Percentiles rank a stretch among this genome's conserved stretches.
These are phyloP conservation scores for Kandelia obovata DNA, from an alignment of 345 rosid genomes.

Conservation along the genomic window DNA sequence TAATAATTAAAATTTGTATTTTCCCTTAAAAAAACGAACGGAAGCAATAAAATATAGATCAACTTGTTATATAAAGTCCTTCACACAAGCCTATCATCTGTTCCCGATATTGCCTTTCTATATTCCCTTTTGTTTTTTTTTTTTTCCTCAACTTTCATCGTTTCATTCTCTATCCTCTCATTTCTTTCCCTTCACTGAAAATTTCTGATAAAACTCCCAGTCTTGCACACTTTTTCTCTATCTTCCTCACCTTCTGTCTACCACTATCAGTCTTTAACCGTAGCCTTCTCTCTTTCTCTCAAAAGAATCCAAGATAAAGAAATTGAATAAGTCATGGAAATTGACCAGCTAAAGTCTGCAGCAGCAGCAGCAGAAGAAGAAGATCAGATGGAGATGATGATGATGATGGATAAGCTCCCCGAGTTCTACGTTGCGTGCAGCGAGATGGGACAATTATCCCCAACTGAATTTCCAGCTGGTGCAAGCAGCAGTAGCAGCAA, in stretches of 20 bases:
- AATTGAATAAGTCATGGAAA: slow-evolving; percentile 34
- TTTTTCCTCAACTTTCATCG: background rate
- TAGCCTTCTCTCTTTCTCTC: background rate
- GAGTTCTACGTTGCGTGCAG: slow-evolving; percentile 19
- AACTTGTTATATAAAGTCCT: slow-evolving; percentile 21
- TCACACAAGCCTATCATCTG: slow-evolving; percentile 16
- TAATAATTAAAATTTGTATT: background rate
- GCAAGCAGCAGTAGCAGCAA: slow-evolving; percentile 14
- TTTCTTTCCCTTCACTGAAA: slow-evolving; percentile 31
- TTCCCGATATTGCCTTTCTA: slow-evolving; percentile 35
- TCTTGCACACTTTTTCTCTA: slow-evolving; percentile 30
- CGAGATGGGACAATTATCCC: slow-evolving; percentile 10
- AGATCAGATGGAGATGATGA: slow-evolving; percentile 41
- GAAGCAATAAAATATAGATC: background rate
- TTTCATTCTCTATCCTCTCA: slow-evolving; percentile 11
- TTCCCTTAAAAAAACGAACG: too few relatives aligned
- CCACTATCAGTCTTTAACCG: background rate
- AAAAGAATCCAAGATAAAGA: background rate
- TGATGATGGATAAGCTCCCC: slow-evolving; percentile 41
- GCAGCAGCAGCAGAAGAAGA: slow-evolving; percentile 36
- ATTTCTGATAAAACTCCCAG: slow-evolving; percentile 40
- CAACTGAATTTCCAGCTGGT: slow-evolving; percentile 20
- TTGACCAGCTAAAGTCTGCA: slow-evolving; percentile 33
- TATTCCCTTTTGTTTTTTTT: background rate
- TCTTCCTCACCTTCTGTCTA: slow-evolving; percentile 42